Evolutionary conservation across 1,284 basidiomycete species (phyloP), one percentile per base, ranked within the genome.

Genomic region (Phaffia rhodozyma): DNA sequence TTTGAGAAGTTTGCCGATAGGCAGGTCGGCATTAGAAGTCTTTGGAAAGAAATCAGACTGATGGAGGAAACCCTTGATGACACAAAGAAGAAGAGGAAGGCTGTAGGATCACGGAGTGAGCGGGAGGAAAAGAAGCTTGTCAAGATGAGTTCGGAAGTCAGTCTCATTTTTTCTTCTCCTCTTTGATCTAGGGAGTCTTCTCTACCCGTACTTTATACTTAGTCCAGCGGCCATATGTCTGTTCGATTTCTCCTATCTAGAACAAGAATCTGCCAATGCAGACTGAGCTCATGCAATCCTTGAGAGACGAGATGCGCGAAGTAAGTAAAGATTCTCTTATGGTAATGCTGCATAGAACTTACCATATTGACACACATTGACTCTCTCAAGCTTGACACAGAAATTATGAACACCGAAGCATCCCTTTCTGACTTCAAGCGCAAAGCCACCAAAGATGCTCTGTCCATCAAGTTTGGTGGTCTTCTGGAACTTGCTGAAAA

Each of bases 381-480:
- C 23, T 52, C 1, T 34, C 4, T 29, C 9, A 27, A 76, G 25
- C 78, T 96, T 73, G 90, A 94, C 72, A 81, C 83, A 11, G 87
- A 93, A 38, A 91, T 97, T 66, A 78, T 91, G 77, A 80, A 80
- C 2, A 89, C 92, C 68, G 91, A 96, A 72, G 84, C 90, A 0
- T 81, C 81, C 47, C 72, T 96, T 9, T 83, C 87, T 1, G 92
- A 96, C 73, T 90, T 86, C 73, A 97, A 96, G 78, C 82, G 92
- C 29, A 74, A 79, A 1, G 81, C 81, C 25, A 79, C 83, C 9
- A 68, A 73, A 73, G 71, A 73, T 63, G 89, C 86, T 74, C 83
- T 96, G 79, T 83, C 83, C 1, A 78, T 89, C 71, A 94, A 94
- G 78, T 92, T 92, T 71, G 91, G 89, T 34, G 91, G 89, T 1